Evolutionary conservation across 805 yeast species (phyloP).

Genomic region (Ogataea paraovalis): DNA sequence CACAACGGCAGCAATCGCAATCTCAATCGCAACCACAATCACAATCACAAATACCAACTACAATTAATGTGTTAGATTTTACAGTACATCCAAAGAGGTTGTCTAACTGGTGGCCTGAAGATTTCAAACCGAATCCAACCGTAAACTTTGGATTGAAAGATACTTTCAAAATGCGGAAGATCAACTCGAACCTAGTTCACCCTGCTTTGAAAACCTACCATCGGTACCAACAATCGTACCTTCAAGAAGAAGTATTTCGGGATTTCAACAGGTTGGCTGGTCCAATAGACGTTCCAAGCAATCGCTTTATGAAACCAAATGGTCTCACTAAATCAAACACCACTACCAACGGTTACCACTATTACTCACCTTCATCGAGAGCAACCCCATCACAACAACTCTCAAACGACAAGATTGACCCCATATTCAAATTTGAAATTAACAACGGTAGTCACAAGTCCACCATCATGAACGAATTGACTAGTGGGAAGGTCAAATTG

Average conservation of each 20-base stretch:
- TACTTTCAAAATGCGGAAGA: constrained; percentile 21
- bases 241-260: constrained; percentile 17
- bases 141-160: constrained; percentile 16
- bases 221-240: constrained; percentile 18
- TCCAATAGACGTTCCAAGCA: not conserved
- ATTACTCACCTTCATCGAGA: constrained; percentile 21
- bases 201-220: constrained; percentile 23
- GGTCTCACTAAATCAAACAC: constrained; percentile 2
- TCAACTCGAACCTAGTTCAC: constrained; percentile 17
- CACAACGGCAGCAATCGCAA: not conserved
- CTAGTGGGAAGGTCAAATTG: constrained; percentile 23
- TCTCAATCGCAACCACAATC: not conserved
- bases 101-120: constrained; percentile 34
- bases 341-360: not conserved
- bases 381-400: constrained; percentile 23
- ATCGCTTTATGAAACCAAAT: not conserved
- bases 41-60: not conserved
- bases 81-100: constrained; percentile 24
- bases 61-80: constrained; percentile 16
- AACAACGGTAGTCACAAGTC: constrained; percentile 18
- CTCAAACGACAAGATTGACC: constrained; percentile 20
- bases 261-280: constrained; percentile 25
- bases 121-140: constrained; percentile 31
- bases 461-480: constrained; percentile 8
- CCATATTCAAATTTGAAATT: constrained; percentile 26